phyloP scores from a whole-genome alignment of 2,329 filamentous ascomycete genomes.

The Arthrobotrys entomopaga region DNA sequence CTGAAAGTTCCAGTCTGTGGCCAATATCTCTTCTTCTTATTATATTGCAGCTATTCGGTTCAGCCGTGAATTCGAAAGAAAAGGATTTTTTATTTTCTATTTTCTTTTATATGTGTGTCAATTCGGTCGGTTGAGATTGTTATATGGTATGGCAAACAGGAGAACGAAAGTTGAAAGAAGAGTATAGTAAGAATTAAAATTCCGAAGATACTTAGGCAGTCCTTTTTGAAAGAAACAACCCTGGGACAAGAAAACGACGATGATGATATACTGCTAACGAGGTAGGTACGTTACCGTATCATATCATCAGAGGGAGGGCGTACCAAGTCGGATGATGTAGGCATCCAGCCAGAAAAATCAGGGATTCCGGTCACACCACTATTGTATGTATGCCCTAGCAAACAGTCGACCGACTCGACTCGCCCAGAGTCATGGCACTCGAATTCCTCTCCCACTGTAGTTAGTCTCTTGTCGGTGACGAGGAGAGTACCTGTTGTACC shows the following conservation, averaged over 20 bases:
- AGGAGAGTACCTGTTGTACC: too few species aligned
- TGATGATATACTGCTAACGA: neutral
- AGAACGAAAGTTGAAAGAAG: neutral
- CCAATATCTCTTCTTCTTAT: neutral
- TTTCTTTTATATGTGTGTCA: too few species aligned
- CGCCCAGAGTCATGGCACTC: too few species aligned
- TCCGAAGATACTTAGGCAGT: too few species aligned
- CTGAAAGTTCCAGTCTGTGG: slow-evolving; percentile 21
- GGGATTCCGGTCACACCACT: slow-evolving; percentile 50
- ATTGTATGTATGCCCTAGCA: too few species aligned
- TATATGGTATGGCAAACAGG: neutral
- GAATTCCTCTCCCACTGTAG: too few species aligned
- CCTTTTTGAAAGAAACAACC: too few species aligned
- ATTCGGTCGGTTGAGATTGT: too few species aligned
- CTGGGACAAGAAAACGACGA: too few species aligned
- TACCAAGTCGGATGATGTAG: slow-evolving; percentile 39
- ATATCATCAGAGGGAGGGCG: slow-evolving; percentile 5
- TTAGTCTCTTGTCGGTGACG: too few species aligned
- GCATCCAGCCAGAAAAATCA: slow-evolving; percentile 20
- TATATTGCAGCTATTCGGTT: neutral
- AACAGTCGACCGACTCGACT: too few species aligned
- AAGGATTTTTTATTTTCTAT: neutral
- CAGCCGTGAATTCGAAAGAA: neutral
- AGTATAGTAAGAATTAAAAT: neutral
- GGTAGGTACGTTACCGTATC: too few species aligned